These are phyloP conservation scores for Ensete glaucum DNA, from an alignment of 176 grass and related monocot genomes.

Conservation along the genomic window DNA sequence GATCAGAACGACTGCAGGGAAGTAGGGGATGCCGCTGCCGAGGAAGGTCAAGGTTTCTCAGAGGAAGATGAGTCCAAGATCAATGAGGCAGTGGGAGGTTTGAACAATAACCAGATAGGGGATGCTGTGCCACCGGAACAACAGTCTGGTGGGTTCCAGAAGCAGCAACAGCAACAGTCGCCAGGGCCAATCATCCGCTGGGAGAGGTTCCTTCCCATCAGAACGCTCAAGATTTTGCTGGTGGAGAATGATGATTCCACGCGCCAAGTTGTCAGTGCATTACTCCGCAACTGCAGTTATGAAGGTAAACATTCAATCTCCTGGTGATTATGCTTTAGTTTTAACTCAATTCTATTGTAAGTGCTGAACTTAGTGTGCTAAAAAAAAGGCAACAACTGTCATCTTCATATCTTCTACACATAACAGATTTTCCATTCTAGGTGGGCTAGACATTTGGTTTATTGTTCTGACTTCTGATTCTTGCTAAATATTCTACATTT, in stretches of 20 bases:
- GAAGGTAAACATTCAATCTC: constrained; percentile 52
- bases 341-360: not conserved
- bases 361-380: too few relatives aligned
- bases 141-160: constrained; percentile 23
- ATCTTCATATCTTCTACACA: too few relatives aligned
- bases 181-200: constrained; percentile 27
- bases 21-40: constrained; percentile 5
- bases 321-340: not conserved
- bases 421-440: too few relatives aligned
- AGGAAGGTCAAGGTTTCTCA: constrained; percentile 24
- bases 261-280: constrained; percentile 63
- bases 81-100: constrained; percentile 19
- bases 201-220: constrained; percentile 78
- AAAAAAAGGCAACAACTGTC: too few relatives aligned
- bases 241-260: constrained; percentile 87
- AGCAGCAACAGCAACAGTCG: constrained; percentile 28
- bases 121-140: constrained; percentile 6
- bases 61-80: constrained; percentile 31
- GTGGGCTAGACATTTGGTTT: too few relatives aligned
- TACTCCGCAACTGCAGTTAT: constrained; percentile 80
- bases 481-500: not conserved
- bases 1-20: constrained; percentile 5
- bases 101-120: not conserved
- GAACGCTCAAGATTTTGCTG: constrained; percentile 55
- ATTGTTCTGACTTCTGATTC: not conserved